phyloP scores from a whole-genome alignment of 2,329 filamentous ascomycete species.

The Epichloe elymi region DNA sequence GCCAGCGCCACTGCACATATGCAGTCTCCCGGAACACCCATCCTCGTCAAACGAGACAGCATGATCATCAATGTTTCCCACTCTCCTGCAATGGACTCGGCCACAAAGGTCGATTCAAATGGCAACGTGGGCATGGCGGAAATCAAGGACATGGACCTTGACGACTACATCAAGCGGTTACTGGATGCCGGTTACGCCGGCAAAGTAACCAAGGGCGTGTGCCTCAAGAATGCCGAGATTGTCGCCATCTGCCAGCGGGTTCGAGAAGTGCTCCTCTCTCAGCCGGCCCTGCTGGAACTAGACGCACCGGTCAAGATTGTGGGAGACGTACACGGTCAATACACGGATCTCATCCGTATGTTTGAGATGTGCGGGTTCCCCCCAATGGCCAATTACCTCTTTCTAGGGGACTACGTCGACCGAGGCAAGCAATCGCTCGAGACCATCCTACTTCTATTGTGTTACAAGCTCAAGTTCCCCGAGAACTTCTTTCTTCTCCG shows the following conservation, averaged over 20 bases:
- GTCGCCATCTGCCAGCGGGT: slow-evolving; percentile 83
- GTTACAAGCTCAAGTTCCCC: slow-evolving; percentile 94
- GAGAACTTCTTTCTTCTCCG: slow-evolving; percentile 95
- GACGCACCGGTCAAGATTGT: slow-evolving; percentile 96
- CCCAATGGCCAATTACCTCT: slow-evolving; percentile 81
- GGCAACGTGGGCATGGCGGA: slow-evolving; percentile 69
- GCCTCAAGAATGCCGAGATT: slow-evolving; percentile 95
- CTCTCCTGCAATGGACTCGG: slow-evolving; percentile 28
- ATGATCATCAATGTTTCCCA: slow-evolving; percentile 51
- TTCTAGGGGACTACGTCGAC: slow-evolving; percentile 93
- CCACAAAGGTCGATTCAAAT: slow-evolving; percentile 27
- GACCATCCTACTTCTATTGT: slow-evolving; percentile 82
- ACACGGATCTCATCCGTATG: slow-evolving; percentile 88
- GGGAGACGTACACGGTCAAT: slow-evolving; percentile 92
- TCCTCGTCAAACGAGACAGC: slow-evolving; percentile 70
- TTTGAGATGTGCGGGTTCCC: slow-evolving; percentile 97
- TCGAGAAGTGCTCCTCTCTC: slow-evolving; percentile 77
- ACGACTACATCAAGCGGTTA: slow-evolving; percentile 92
- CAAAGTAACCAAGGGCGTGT: slow-evolving; percentile 95
- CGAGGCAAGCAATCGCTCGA: slow-evolving; percentile 91
- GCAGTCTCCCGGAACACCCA: slow-evolving; percentile 73
- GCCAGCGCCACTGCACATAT: slow-evolving; percentile 43
- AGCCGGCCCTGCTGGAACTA: slow-evolving; percentile 83
- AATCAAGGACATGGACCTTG: slow-evolving; percentile 83
- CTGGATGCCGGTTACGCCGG: slow-evolving; percentile 90